Conservation (phyloP, 1,139 yeast genomes). For the Pichia norvegensis region DNA sequence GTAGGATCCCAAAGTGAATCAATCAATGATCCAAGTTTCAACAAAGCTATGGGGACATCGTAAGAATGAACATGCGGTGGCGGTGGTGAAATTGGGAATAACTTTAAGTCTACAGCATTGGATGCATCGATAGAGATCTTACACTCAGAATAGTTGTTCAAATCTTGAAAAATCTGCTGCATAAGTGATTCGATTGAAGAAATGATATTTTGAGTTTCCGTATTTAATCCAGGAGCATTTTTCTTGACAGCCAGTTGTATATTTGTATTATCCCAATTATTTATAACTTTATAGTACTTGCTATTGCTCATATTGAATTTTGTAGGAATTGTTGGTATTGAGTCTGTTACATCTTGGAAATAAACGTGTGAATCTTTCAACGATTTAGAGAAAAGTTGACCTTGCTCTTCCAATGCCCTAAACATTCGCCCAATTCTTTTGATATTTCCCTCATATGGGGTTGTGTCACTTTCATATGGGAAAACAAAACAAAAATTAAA, state of each 20-base stretch:
- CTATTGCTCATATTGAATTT: slow-evolving; percentile 16
- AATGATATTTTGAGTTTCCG: slow-evolving; percentile 33
- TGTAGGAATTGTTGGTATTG: background rate
- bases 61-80: slow-evolving; percentile 66
- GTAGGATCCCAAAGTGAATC: slow-evolving; percentile 98
- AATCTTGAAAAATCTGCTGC: slow-evolving; percentile 84
- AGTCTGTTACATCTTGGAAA: slow-evolving; percentile 27
- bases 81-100: slow-evolving; percentile 79
- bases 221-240: slow-evolving; percentile 22
- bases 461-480: slow-evolving; percentile 70
- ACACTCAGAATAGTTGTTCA: slow-evolving; percentile 92
- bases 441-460: slow-evolving; percentile 82
- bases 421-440: slow-evolving; percentile 83
- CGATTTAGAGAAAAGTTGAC: slow-evolving; percentile 56
- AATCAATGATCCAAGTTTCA: slow-evolving; percentile 57
- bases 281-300: slow-evolving; percentile 26
- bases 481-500: slow-evolving; percentile 92
- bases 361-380: slow-evolving; percentile 25
- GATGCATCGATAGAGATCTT: slow-evolving; percentile 87
- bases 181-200: slow-evolving; percentile 71
- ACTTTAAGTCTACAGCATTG: slow-evolving; percentile 83
- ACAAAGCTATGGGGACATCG: slow-evolving; percentile 87
- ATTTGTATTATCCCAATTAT: slow-evolving; percentile 24
- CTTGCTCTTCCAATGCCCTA: slow-evolving; percentile 84
- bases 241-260: slow-evolving; percentile 20